Base-by-base conservation (phyloP, 352 stramenopile genomes). In the Phytopythium chamaehyphon region DNA sequence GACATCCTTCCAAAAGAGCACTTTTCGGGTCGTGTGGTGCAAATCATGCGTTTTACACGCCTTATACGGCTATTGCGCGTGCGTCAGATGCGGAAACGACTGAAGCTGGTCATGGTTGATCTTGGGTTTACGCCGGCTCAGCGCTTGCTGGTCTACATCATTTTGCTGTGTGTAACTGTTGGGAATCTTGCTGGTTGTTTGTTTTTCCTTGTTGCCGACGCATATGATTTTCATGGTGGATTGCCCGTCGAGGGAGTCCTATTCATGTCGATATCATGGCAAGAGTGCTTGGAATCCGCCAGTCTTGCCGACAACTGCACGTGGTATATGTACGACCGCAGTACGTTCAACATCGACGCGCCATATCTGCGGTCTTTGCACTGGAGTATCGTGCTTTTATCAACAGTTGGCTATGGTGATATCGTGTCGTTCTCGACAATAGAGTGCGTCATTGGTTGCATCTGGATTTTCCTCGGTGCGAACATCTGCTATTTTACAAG, bases 401-500 rank as follows among this genome's bases (percentile, higher is more conserved):
- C 79, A 3, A 90, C 79, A 0, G 79, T 90, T 37, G 76, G 76
- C 0, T 90, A 83, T 57, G 79, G 79, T 3, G 78, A 89, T 43
- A 83, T 88, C 40, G 44, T 86, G 33, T 68, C 73, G 1, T 88
- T 86, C 47, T 76, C 76, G 0, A 77, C 70, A 7, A 57, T 64
- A 9, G 79, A 90, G 47, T 84, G 66, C 23, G 18, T 82, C n/a
- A 51, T 82, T 2, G 79, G 69, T 5, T 69, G 60, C 15, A 47
- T 86, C 12, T 90, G 79, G 79, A 90, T 90, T 36, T 88, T 84
- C 49, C 50, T 84, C n/a, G 62, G 76, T 14, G 76, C 79, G 33
- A 84, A 85, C 46, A 80, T 90, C 47, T 88, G 76, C 64, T 90
- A 90, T 56, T 84, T 80, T 39, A 86, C 73, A 12, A 71, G 69